Evolutionary conservation across 2,329 filamentous ascomycete genomes (phyloP).

Genomic region (Xylaria sp.): DNA sequence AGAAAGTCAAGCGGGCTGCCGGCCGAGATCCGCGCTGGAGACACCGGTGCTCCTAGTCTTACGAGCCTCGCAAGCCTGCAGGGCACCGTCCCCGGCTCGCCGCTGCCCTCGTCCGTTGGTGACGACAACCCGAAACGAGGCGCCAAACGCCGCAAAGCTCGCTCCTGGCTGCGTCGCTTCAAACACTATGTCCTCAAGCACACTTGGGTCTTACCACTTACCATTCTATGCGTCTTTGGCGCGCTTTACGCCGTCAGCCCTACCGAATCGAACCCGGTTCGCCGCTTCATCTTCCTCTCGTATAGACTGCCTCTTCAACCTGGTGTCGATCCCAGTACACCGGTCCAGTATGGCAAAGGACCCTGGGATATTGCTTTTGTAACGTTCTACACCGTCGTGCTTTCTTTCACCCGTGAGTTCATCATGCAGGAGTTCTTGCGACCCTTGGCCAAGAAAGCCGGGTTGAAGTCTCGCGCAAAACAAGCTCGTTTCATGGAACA

Average conservation of each 20-base stretch:
- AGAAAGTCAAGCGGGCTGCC: conserved; percentile 68
- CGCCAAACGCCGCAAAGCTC: conserved; percentile 67
- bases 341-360: conserved; percentile 88
- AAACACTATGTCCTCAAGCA: conserved; percentile 65
- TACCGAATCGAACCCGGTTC: conserved; percentile 78
- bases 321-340: conserved; percentile 54
- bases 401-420: conserved; percentile 95
- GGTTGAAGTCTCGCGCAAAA: conserved; percentile 79
- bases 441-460: conserved; percentile 76
- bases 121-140: conserved; percentile 54
- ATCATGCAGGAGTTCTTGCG: conserved; percentile 91
- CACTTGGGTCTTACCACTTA: conserved; percentile 73
- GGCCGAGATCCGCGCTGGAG: conserved; percentile 64
- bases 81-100: conserved; percentile 35
- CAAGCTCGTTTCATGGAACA: conserved; percentile 96
- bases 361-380: conserved; percentile 87
- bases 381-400: conserved; percentile 85
- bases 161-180: conserved; percentile 64
- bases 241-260: conserved; percentile 80
- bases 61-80: conserved; percentile 62
- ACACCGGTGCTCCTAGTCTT: conserved; percentile 66
- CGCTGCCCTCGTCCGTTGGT: conserved; percentile 37
- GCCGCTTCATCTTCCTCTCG: conserved; percentile 88
- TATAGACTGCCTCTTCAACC: conserved; percentile 74
- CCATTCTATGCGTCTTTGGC: conserved; percentile 72